Base-by-base conservation (phyloP, 129 eudicot genomes). In the Centrapalus pauciflorus region DNA sequence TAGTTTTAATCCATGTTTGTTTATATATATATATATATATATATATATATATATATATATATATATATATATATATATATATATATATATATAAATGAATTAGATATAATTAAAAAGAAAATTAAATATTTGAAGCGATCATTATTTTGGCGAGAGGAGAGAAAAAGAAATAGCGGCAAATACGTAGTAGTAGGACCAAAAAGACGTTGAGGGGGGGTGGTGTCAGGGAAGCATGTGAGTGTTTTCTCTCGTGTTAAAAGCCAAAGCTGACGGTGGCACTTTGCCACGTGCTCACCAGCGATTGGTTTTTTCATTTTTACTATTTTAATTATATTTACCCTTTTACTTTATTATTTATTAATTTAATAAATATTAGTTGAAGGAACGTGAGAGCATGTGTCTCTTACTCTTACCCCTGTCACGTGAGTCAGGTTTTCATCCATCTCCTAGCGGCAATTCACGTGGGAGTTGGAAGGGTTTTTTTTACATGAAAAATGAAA, bases 221-320 rank as follows among this genome's bases (percentile, higher is more conserved):
- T 81, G 90, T 80, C 84, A 84, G 86, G 71, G 26, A 54, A 74
- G 27, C 90, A 84, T 75, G 90, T 81, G 86, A 77, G 67, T 41
- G 76, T 4, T 64, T 49, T 46, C 30, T 25, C 77, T 72, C 74
- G 73, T 52, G 71, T 67, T 63, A 34, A 77, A 76, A 70, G 83
- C 88, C 76, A 77, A 56, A 71, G 64, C 68, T 45, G 75, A 52
- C 73, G 77, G 80, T 79, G 75, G 71, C 46, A 48, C 7, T 29
- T 13, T 37, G 77, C 55, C 30, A 64, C 74, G 80, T 79, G 77
- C 35, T 29, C 14, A 5, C 0, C 29, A 64, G 11, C 7, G 7
- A n/a, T 63, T 56, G 69, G 55, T 41, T 7, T 2, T 23, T n/a
- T 2, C 5, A 26, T 7, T 17, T 16, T n/a, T 25, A 24, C 2